Base-by-base conservation (phyloP, 805 yeast genomes). In the Kluyveromyces aestuarii region DNA sequence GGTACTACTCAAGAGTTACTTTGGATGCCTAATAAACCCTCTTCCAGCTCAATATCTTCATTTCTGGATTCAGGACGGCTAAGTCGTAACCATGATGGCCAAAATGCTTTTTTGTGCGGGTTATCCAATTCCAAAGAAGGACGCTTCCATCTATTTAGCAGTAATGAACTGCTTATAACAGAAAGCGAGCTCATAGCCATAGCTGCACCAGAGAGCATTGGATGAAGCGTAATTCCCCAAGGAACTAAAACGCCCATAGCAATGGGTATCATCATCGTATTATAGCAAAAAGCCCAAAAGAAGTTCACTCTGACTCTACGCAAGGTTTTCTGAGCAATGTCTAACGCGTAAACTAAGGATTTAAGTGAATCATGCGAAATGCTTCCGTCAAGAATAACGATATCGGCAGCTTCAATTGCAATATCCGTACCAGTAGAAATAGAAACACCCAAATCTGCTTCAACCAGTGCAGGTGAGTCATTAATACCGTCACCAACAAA, bases 401-500 rank as follows among this genome's bases (percentile, higher is more conserved):
- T 77, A 64, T 89, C 96, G 0, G 99, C 96, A n/a, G 96, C 87
- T 55, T 90, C 96, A 55, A 93, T 84, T 1, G 99, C 98, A 56
- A 93, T 87, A 59, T 93, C 98, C 0, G 98, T 87, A 6, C 98
- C 96, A 0, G 95, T 79, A 9, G 95, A 83, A 50, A 95, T 80
- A 10, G 98, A 93, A 58, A 95, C 80, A 21, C 99, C 99, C 17
- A 93, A 68, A 55, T 89, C 87, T 1, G 96, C 85, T 48, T 84
- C 76, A 1, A 87, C 95, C 48, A 93, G 74, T 0, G 98, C 98
- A 0, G 99, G 97, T 0, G 98, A 95, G 63, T 93, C 99, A 65
- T 93, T 93, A 55, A 93, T 87, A 51, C 99, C 99, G 68, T 93
- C 99, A 37, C 99, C 99, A 19, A 93, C 83, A 73, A 95, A 89